Conservation (phyloP, 148 eudicot genomes). For the Vaccinium darrowii region DNA sequence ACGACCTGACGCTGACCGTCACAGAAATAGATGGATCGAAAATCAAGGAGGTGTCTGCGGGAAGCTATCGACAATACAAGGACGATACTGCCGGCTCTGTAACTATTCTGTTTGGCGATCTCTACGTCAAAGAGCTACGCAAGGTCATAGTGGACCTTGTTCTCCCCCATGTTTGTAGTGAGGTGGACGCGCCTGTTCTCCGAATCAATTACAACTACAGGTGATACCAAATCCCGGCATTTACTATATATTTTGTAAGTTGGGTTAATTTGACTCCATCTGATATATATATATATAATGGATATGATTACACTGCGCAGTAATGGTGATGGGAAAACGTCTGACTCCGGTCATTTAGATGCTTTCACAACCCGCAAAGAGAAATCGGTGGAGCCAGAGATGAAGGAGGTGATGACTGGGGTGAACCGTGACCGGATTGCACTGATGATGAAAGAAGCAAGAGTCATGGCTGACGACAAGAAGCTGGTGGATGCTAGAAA, state of each 20-base stretch:
- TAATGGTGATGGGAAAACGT: too few species aligned
- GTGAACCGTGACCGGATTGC: background rate
- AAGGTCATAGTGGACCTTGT: slow-evolving; percentile 18
- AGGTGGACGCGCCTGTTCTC: background rate
- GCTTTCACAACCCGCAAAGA: too few species aligned
- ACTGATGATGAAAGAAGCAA: background rate
- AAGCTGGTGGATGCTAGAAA: too few species aligned
- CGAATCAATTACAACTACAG: slow-evolving; percentile 3
- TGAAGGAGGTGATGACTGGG: background rate
- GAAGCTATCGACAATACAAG: background rate
- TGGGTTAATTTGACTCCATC: too few species aligned
- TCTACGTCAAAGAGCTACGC: slow-evolving; percentile 26
- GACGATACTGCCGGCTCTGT: slow-evolving; percentile 7
- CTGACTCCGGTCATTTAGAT: too few species aligned
- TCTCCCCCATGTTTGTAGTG: background rate
- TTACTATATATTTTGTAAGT: too few species aligned
- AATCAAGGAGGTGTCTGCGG: background rate
- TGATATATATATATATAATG: too few species aligned
- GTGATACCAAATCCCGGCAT: background rate
- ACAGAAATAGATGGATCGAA: background rate
- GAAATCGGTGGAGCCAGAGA: background rate
- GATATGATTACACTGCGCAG: too few species aligned
- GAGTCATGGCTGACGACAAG: background rate
- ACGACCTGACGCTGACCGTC: background rate
- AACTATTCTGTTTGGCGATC: slow-evolving; percentile 24